Conservation (phyloP, 2,329 filamentous ascomycete genomes). For the Aspergillus spinulosporus region DNA sequence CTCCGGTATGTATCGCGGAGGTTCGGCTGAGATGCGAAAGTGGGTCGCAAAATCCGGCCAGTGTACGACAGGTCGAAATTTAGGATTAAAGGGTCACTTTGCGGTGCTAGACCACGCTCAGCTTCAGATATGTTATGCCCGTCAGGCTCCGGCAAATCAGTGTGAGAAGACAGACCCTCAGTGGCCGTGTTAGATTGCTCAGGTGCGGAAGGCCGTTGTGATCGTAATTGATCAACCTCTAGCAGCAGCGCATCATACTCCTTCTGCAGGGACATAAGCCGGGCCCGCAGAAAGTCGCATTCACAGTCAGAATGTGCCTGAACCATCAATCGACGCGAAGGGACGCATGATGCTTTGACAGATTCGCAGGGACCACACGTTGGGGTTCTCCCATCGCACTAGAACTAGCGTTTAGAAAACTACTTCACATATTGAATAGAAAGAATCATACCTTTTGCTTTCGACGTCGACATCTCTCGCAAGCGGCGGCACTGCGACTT, state of each 20-base stretch:
- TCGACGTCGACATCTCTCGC: slow-evolving; percentile 22
- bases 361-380: slow-evolving; percentile 2
- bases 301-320: slow-evolving; percentile 1
- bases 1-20: slow-evolving; percentile 6
- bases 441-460: slow-evolving; percentile 9
- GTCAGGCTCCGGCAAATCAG: not conserved
- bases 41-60: slow-evolving; percentile 8
- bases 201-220: not conserved
- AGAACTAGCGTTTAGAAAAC: not conserved
- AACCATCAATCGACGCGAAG: slow-evolving; percentile 7
- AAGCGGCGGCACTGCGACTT: slow-evolving; percentile 27
- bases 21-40: not conserved
- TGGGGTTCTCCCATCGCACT: slow-evolving; percentile 10
- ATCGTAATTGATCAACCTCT: not conserved
- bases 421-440: not conserved
- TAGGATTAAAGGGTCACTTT: not conserved
- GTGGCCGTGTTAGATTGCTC: not conserved
- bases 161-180: not conserved
- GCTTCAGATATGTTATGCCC: not conserved
- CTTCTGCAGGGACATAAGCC: not conserved
- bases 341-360: slow-evolving; percentile 3
- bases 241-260: slow-evolving; percentile 3
- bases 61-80: not conserved
- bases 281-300: slow-evolving; percentile 1
- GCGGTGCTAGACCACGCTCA: not conserved